Percentiles rank a stretch among this genome's conserved stretches.
Evolutionary conservation across 208 protist genomes (phyloP).

Genomic region (Trichomonas tenax): DNA sequence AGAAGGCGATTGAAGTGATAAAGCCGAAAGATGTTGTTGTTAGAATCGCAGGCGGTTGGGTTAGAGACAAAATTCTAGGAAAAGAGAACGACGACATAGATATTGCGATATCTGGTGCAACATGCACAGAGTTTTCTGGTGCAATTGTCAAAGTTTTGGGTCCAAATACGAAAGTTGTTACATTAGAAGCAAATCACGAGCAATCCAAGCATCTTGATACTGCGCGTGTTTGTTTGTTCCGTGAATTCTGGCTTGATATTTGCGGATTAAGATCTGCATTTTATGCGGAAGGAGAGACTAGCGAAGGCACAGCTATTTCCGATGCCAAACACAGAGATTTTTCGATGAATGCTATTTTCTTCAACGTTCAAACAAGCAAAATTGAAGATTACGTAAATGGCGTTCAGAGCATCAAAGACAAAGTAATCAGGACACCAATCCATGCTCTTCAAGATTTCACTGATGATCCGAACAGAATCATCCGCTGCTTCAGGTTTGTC

Average conservation of each 20-base stretch:
- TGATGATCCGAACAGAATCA: conserved; percentile 46
- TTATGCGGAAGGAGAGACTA: background rate
- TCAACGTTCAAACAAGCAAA: conserved; percentile 73
- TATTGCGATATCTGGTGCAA: conserved; percentile 71
- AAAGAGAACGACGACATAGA: conserved; percentile 85
- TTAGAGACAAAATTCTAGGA: conserved; percentile 70
- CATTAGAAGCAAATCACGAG: conserved; percentile 8
- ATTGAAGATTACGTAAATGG: background rate
- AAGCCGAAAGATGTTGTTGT: background rate
- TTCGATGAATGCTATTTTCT: conserved; percentile 95
- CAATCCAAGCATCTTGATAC: conserved; percentile 10
- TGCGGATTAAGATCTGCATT: background rate
- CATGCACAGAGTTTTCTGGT: background rate
- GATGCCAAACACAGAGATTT: conserved; percentile 87
- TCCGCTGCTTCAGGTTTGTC: conserved; percentile 42
- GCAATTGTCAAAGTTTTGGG: background rate
- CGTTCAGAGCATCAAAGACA: background rate
- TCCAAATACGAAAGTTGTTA: background rate
- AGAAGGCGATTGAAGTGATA: background rate
- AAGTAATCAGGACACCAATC: conserved; percentile 36
- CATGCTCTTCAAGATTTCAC: conserved; percentile 32
- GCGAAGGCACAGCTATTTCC: conserved; percentile 54
- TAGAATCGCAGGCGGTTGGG: conserved; percentile 79
- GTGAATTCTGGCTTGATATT: background rate
- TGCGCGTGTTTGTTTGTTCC: background rate